Conservation (phyloP, 345 rosid genomes). For the Carallia brachiata region DNA sequence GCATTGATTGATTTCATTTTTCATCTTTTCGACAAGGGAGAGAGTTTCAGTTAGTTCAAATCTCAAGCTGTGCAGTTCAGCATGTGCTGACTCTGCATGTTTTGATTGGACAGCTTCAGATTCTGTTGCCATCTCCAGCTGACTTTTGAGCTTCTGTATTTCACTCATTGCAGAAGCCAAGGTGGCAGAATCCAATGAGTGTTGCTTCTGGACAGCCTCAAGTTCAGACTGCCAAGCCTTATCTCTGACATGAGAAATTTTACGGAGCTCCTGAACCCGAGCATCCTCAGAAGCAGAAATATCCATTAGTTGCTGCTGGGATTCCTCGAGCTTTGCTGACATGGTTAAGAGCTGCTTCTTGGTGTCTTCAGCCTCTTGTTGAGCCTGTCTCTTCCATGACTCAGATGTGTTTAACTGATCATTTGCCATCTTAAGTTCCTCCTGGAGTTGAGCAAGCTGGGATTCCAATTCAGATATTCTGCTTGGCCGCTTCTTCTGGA, state of each 20-base stretch:
- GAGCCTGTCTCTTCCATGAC: slow-evolving; percentile 62
- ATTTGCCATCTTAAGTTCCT: slow-evolving; percentile 74
- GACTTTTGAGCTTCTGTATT: slow-evolving; percentile 81
- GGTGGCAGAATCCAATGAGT: slow-evolving; percentile 75
- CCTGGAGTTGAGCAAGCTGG: slow-evolving; percentile 73
- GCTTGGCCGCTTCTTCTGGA: slow-evolving; percentile 59
- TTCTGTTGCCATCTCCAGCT: slow-evolving; percentile 62
- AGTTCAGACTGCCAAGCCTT: slow-evolving; percentile 95
- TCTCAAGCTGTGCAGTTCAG: slow-evolving; percentile 57
- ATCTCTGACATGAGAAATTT: slow-evolving; percentile 86
- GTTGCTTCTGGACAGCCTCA: slow-evolving; percentile 88
- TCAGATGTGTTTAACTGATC: slow-evolving; percentile 72
- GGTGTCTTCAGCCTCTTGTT: slow-evolving; percentile 74
- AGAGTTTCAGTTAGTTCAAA: slow-evolving; percentile 69
- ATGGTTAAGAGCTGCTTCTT: slow-evolving; percentile 55
- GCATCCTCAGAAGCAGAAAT: slow-evolving; percentile 76
- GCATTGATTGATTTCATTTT: slow-evolving; percentile 54
- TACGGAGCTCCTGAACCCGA: slow-evolving; percentile 72
- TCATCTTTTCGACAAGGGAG: slow-evolving; percentile 63
- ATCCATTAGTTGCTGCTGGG: slow-evolving; percentile 65
- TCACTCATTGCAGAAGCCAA: slow-evolving; percentile 80
- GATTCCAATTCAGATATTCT: slow-evolving; percentile 58
- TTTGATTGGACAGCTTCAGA: slow-evolving; percentile 57
- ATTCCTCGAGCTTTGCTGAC: slow-evolving; percentile 63
- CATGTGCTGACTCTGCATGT: slow-evolving; percentile 58